phyloP scores from a whole-genome alignment of 2,329 filamentous ascomycete genomes.

The Aspergillus melleus region DNA sequence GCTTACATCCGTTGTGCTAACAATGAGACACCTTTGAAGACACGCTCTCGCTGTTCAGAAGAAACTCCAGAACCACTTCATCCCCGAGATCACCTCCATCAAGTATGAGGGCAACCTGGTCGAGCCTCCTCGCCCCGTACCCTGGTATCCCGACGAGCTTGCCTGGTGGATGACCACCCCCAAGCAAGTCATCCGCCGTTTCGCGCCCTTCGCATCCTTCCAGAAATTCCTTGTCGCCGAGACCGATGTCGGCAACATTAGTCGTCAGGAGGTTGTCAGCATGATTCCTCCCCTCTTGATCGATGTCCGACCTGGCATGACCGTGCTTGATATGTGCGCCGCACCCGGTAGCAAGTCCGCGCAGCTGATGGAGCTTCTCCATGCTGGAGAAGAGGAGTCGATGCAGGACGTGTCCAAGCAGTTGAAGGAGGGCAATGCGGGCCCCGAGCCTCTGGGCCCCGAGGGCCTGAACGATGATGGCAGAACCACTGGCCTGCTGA shows the following conservation, averaged over 20 bases:
- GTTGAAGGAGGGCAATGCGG: conserved; percentile 62
- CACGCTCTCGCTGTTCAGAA: conserved; percentile 92
- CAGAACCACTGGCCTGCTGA: conserved; percentile 82
- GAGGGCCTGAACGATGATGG: conserved; percentile 72
- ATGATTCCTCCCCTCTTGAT: conserved; percentile 97
- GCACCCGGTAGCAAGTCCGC: conserved; percentile 96
- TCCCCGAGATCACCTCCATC: conserved; percentile 85
- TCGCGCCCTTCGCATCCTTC: conserved; percentile 90
- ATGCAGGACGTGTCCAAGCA: conserved; percentile 70
- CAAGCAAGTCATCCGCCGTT: conserved; percentile 92
- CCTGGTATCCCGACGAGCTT: conserved; percentile 92
- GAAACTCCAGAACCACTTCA: conserved; percentile 82
- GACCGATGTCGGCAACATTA: conserved; percentile 96
- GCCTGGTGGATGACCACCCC: conserved; percentile 98
- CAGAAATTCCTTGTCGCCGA: conserved; percentile 98
- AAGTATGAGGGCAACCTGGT: conserved; percentile 80
- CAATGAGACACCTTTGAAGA: conserved; percentile 44
- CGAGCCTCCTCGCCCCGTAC: conserved; percentile 75
- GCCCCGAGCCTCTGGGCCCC: conserved; percentile 44
- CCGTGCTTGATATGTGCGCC: conserved; percentile 91
- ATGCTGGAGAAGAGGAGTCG: conserved; percentile 85
- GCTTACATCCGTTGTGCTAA: conserved; percentile 1
- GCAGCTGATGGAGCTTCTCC: conserved; percentile 91
- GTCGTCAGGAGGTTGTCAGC: conserved; percentile 93
- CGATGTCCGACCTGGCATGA: conserved; percentile 87